Base-by-base conservation (phyloP, 768 basidiomycete species). In the Pleurotus cornucopiae region DNA sequence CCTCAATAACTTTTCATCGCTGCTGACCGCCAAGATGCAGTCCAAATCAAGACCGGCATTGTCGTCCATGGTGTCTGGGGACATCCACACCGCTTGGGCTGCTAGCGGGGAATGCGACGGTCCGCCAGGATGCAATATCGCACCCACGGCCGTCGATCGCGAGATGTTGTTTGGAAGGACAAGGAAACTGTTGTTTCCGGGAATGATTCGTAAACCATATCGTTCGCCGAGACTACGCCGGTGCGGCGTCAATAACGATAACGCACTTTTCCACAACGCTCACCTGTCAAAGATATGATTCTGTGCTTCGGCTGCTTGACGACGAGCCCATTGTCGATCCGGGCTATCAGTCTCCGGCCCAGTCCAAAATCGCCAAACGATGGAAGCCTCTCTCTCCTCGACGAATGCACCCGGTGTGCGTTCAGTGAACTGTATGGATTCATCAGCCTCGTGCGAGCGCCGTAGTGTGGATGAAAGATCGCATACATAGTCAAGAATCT, bases 241-340 rank as follows among this genome's bases (percentile, higher is more conserved):
- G 18, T 18, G 18, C 18, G 18, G 18, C 1, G 18, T 18, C 18
- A 18, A 18, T 18, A 18, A 18, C 18, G 18, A 18, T 18, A 18
- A 18, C 18, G 18, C 18, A 18, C 18, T 18, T 18, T 18, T 18
- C 18, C 18, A 18, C 18, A 18, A 18, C 18, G 14, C 54, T 58
- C 38, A 82, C 82, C 81, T 83, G 67, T 92, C 91, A 64, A 91
- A 93, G 60, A 93, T 90, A 63, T 94, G 92, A 69, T 94, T 94
- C 70, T 94, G 92, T 18, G 92, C 92, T 66, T 93, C 91, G 0
- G 90, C 89, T 1, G 92, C 92, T 66, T 94, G 91, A 18, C 92
- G 74, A 30, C 87, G 79, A 0, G 91, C 92, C 92, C 92, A 94
- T 55, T 82, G 83, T 9, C 86, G 76, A 63, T 90, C 88, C 0